These are phyloP conservation scores for Neopestalotiopsis sp. DNA, from an alignment of 2,329 filamentous ascomycete genomes.

Conservation along the genomic window DNA sequence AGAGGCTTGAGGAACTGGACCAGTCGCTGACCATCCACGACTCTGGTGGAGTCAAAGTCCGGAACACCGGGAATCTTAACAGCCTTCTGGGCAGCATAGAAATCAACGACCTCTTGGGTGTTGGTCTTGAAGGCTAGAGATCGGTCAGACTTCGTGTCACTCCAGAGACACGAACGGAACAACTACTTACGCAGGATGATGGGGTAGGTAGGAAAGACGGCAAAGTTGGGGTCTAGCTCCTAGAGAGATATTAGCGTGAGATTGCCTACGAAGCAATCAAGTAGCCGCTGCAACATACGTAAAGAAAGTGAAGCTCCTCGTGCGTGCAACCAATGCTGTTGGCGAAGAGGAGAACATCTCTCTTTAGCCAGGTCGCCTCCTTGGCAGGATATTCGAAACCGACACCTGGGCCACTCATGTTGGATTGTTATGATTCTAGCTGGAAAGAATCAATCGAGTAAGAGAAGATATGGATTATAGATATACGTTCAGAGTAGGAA, in stretches of 20 bases:
- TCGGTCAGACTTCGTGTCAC: neutral
- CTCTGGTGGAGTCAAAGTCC: slow-evolving; percentile 73
- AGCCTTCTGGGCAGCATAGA: slow-evolving; percentile 73
- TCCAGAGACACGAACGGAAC: neutral
- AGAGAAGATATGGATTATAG: neutral
- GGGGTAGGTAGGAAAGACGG: slow-evolving; percentile 88
- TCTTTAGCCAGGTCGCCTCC: slow-evolving; percentile 84
- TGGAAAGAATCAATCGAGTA: neutral
- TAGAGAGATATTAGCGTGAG: slow-evolving; percentile 39
- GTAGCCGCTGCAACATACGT: slow-evolving; percentile 57
- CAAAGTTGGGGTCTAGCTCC: slow-evolving; percentile 87
- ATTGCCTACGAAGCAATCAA: neutral
- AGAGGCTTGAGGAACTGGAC: slow-evolving; percentile 79
- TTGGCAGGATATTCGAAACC: slow-evolving; percentile 81
- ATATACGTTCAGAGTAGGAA: neutral
- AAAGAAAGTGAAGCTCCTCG: slow-evolving; percentile 94
- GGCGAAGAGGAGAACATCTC: slow-evolving; percentile 88
- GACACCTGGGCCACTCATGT: slow-evolving; percentile 58
- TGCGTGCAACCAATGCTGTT: slow-evolving; percentile 83
- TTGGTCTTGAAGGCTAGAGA: slow-evolving; percentile 74
- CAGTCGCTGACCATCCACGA: slow-evolving; percentile 84
- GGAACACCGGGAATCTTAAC: slow-evolving; percentile 77
- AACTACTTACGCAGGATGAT: slow-evolving; percentile 71
- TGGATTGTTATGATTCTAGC: slow-evolving; percentile 11
- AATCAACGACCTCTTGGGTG: slow-evolving; percentile 79